Evolutionary conservation across 1,284 basidiomycete genomes (phyloP).

Genomic region (Trichosporon coremiiforme): DNA sequence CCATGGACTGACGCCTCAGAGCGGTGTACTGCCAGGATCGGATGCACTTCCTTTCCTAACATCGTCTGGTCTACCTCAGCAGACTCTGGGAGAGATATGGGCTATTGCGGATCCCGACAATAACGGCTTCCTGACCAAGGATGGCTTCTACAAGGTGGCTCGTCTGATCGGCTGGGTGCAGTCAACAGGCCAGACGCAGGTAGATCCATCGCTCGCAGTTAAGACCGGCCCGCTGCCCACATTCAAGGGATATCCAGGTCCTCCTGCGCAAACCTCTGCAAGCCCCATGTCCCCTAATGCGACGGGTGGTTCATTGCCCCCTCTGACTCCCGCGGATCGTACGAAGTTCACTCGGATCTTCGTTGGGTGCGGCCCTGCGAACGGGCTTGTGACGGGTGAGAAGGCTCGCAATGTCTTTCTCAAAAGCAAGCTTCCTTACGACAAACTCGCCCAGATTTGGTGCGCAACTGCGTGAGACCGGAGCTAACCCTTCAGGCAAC

Average conservation of each 20-base stretch:
- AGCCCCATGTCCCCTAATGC: constrained; percentile 56
- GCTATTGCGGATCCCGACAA: constrained; percentile 87
- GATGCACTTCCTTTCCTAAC: constrained; percentile 78
- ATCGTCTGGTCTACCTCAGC: constrained; percentile 73
- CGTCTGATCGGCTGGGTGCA: constrained; percentile 92
- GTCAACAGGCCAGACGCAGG: constrained; percentile 61
- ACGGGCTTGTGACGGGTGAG: constrained; percentile 78
- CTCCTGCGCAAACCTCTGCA: constrained; percentile 41
- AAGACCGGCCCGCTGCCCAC: constrained; percentile 74
- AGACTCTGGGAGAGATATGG: constrained; percentile 92
- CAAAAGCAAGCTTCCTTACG: constrained; percentile 86
- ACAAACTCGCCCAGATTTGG: constrained; percentile 94
- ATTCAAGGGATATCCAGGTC: constrained; percentile 71
- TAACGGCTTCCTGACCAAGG: constrained; percentile 84
- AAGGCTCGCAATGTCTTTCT: constrained; percentile 91
- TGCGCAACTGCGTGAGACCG: constrained; percentile 51
- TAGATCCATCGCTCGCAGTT: constrained; percentile 36
- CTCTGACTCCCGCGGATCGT: constrained; percentile 74
- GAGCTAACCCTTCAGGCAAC: constrained; percentile 65
- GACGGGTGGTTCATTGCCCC: constrained; percentile 59
- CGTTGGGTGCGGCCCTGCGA: constrained; percentile 68
- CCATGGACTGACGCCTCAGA: constrained; percentile 53
- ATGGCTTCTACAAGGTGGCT: constrained; percentile 80
- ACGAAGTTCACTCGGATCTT: constrained; percentile 81
- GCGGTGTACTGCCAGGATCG: constrained; percentile 79